Base-by-base conservation (phyloP, 2,329 filamentous ascomycete species). In the Phialocephala sp. region DNA sequence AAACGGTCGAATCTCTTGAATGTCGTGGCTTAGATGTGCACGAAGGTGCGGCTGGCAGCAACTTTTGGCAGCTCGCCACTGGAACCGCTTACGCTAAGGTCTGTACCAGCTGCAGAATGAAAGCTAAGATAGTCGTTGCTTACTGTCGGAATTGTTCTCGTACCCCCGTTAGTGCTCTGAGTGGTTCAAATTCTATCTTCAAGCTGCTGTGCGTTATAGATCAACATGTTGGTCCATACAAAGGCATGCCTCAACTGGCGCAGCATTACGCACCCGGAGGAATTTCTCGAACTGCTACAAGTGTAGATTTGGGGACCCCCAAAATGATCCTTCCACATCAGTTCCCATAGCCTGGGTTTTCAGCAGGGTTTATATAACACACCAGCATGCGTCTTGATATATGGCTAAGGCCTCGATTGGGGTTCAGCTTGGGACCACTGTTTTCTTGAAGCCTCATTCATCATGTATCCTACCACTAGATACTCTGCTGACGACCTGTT, bases 331-430 rank as follows among this genome's bases (percentile, higher is more conserved):
- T 54, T 54, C 50, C 14, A 22, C 27, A 54, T 32, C 32, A 54
- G 24, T 35, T 27, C 50, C 47, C 15, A 35, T 32, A 54, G 22
- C n/a, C 5, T 35, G 24, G 50, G 22, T 35, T 54, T 3, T 35
- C 27, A 54, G 50, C 50, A 54, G 43, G 43, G n/a, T n/a, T 41
- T n/a, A 4, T 35, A 22, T n/a, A 27, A 54, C 11, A 54, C 14
- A 27, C 32, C 50, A 54, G 50, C 24, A 54, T 54, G 50, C 50
- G 24, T 35, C 50, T 54, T 54, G 24, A 54, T 54, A 54, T 54
- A 54, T 54, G 50, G 50, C 50, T 54, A 24, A 27, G 27, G 50
- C 14, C 50, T 54, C 50, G 50, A 54, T 54, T 54, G 50, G 22
- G n/a, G 12, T 54, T 54, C 50, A 54, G 50, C 50, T 54, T 54